phyloP scores from a whole-genome alignment of 371 early-diverging fungal species.

The Apophysomyces trapeziformis region DNA sequence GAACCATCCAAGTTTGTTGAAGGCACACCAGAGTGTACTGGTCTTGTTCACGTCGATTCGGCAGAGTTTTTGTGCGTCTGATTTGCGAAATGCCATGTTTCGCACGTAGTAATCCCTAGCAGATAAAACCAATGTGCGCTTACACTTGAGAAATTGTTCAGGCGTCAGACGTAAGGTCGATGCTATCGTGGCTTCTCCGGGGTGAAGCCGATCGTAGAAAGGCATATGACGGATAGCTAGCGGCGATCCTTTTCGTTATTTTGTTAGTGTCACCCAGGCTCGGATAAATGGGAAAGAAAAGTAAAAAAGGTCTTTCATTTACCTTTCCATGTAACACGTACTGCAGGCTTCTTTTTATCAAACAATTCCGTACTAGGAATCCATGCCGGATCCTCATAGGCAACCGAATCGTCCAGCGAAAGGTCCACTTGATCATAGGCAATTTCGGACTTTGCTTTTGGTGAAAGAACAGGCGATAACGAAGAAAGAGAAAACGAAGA shows the following conservation, averaged over 20 bases:
- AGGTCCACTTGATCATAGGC: slow-evolving; percentile 9
- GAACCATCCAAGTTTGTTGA: slow-evolving; percentile 39
- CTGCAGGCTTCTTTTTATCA: slow-evolving; percentile 3
- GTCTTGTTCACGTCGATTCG: slow-evolving; percentile 45
- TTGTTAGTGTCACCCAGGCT: neutral
- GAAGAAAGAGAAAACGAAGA: neutral
- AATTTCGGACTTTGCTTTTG: neutral
- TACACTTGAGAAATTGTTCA: slow-evolving; percentile 62
- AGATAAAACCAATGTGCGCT: slow-evolving; percentile 36
- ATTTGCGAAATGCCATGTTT: slow-evolving; percentile 37
- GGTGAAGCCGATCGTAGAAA: slow-evolving; percentile 50
- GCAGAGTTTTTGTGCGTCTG: slow-evolving; percentile 44
- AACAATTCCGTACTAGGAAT: neutral
- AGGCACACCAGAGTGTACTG: slow-evolving; percentile 41
- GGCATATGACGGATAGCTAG: slow-evolving; percentile 46
- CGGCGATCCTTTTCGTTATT: slow-evolving; percentile 27
- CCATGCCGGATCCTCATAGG: slow-evolving; percentile 4
- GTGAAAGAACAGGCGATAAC: neutral
- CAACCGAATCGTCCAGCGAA: slow-evolving; percentile 9
- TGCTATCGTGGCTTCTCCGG: slow-evolving; percentile 60
- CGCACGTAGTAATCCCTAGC: slow-evolving; percentile 32
- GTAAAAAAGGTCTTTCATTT: neutral
- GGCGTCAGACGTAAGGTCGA: slow-evolving; percentile 67
- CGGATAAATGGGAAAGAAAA: slow-evolving; percentile 7
- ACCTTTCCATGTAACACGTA: slow-evolving; percentile 10